Evolutionary conservation across 164 flowering plant genomes (phyloP), one percentile per base, ranked within the genome.

Genomic region (Vitis amurensis): DNA sequence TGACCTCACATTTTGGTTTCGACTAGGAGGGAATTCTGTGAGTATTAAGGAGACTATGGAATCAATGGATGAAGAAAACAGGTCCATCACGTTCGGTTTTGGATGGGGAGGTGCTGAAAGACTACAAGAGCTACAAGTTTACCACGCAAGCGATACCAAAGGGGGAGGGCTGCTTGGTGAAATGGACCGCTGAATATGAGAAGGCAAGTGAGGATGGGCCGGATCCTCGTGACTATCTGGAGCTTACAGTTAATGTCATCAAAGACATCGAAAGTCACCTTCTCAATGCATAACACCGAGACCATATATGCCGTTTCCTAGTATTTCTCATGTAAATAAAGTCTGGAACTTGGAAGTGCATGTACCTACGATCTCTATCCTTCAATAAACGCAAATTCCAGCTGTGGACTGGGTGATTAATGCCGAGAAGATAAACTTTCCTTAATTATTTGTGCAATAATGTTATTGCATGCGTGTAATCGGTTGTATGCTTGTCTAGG

Each of bases 111-210:
- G 48, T 77, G 16, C 11, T 72, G 66, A 57, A 58, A 48, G 14
- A 50, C 11, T 77, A 65, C 72, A 77, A 77, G 69, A 56, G 62
- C 49, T 77, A 77, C 64, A 71, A 9, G 48, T 11, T 52, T 0
- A 53, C 10, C 0, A 11, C 71, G 7, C 61, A 52, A 17, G 76
- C 70, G 4, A 37, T 37, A 37, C 44, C 63, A 5, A 31, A 69
- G 12, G 84, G 78, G 1, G 76, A 73, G 11, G 79, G 80, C 16
- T 72, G 80, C 37, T 50, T 86, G 49, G 79, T 84, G 53, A 79
- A 63, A 11, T 83, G 87, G 85, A 78, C 73, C 13, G 13, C 77
- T n/a, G 85, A 84, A 23, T 82, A 79, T 55, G 84, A 83, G 71
- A 83, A 79, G 68, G 62, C 66, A 29, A 62, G 75, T 23, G 83